Evolutionary conservation across 2,329 filamentous ascomycete species (phyloP), one percentile per base, ranked within the genome.

Genomic region (Arthrobotrys pseudoclavata): DNA sequence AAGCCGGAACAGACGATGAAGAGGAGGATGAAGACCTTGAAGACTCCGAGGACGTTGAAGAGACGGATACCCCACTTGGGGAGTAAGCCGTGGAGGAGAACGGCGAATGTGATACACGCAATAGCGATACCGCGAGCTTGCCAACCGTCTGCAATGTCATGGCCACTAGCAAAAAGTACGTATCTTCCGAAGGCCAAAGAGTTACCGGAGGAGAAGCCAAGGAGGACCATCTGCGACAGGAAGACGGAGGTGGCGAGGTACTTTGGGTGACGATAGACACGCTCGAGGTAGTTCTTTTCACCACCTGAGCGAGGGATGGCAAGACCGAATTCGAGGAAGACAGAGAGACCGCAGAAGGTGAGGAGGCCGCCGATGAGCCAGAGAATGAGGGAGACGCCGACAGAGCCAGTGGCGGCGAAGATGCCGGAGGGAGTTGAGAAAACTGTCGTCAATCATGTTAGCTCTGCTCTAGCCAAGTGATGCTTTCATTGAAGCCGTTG

Each of bases 281-380:
- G 85, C 80, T 91, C 89, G 13, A 91, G 87, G 81, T 91, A 91
- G 82, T 90, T 89, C 85, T 91, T 91, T 79, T 90, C 89, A 20
- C 89, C 89, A 13, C 89, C 89, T 13, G 87, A 89, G 40, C 87
- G 85, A 1, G 89, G 89, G 40, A 90, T 89, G 3, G 87, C 88
- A 3, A 89, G 85, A 24, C 89, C 89, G 79, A 90, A 90, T 80
- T 90, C 89, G 60, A 91, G 86, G 81, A 88, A 90, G 3, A 91
- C 88, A 68, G 86, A 87, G 12, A 90, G 84, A 22, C 89, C 89
- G 79, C 85, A 86, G 80, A 88, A 88, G 1, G 89, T 87, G 24
- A 90, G 84, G 60, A 89, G 83, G 29, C 86, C 86, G 18, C 86
- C 87, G 9, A 88, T 82, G 0, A 88, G 84, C 88, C 88, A 89